Percentiles rank a stretch among this genome's conserved stretches.
Evolutionary conservation across 495 filamentous ascomycete species (phyloP).

Genomic region (Tuber umbilicatum): DNA sequence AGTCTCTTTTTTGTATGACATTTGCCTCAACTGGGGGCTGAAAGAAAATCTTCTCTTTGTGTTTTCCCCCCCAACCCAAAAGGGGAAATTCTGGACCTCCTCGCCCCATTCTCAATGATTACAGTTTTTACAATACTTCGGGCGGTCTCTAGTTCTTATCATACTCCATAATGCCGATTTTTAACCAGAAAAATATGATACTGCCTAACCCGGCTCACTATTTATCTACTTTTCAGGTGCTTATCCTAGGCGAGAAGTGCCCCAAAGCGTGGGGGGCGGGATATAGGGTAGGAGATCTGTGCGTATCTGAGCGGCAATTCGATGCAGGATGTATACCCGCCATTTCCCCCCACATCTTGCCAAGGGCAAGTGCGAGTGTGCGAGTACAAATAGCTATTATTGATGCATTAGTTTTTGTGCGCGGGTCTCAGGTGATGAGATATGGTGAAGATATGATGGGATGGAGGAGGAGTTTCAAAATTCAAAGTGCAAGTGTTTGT

Average conservation of each 20-base stretch:
- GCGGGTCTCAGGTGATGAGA: not conserved
- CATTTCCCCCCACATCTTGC: not conserved
- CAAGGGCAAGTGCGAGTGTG: not conserved
- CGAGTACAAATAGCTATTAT: not conserved
- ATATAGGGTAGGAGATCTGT: not conserved
- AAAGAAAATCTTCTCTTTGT: not conserved
- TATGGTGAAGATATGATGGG: not conserved
- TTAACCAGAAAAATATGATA: not conserved
- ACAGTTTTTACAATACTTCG: not conserved
- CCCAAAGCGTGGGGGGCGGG: not conserved
- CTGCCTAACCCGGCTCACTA: not conserved
- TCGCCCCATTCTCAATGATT: not conserved
- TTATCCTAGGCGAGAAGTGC: not conserved
- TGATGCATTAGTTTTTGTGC: not conserved
- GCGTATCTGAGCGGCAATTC: not conserved
- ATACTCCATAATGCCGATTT: not conserved
- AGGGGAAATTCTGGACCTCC: not conserved
- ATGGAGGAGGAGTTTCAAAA: not conserved
- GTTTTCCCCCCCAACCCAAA: not conserved
- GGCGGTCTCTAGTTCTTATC: not conserved
- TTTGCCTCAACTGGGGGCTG: not conserved
- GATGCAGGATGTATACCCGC: not conserved
- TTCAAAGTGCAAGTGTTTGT: not conserved
- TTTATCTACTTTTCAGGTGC: not conserved
- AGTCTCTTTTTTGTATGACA: not conserved